Conservation (phyloP, 1,284 basidiomycete species). For the Quambalaria eucalypti region DNA sequence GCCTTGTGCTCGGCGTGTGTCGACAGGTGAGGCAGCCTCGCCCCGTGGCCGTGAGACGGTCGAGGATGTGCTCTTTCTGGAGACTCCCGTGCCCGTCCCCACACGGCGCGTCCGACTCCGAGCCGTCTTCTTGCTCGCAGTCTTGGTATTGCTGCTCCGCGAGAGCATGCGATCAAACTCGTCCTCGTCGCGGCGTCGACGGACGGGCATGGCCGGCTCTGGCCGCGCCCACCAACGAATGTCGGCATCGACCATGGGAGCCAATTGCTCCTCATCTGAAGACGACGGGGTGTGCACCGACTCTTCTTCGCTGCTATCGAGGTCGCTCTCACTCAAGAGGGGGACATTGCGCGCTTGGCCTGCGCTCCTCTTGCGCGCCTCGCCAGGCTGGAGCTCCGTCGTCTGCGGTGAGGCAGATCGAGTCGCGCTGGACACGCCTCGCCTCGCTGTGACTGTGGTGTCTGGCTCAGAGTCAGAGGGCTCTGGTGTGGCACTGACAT, state of each 20-base stretch:
- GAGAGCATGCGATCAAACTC: constrained; percentile 38
- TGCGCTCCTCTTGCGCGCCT: constrained; percentile 8
- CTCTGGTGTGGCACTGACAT: constrained; percentile 17
- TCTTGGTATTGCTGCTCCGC: too few species aligned
- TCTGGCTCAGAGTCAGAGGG: background rate
- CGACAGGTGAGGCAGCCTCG: too few species aligned
- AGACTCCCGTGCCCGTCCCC: background rate
- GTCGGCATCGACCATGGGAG: background rate
- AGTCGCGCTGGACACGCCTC: too few species aligned
- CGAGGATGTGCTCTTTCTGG: too few species aligned
- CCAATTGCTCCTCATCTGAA: constrained; percentile 9
- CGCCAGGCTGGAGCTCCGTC: constrained; percentile 7
- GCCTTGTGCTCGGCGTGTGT: too few species aligned
- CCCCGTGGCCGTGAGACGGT: too few species aligned
- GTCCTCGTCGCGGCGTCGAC: constrained; percentile 10
- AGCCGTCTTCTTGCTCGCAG: background rate
- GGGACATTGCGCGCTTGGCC: too few species aligned
- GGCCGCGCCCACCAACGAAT: background rate
- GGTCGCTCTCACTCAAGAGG: too few species aligned
- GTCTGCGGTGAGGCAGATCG: constrained; percentile 1
- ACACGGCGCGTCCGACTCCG: background rate
- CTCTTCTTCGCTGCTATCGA: too few species aligned
- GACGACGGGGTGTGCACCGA: constrained; percentile 7
- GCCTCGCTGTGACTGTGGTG: too few species aligned
- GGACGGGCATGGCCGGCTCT: background rate